Evolutionary conservation across 495 filamentous ascomycete genomes (phyloP).

Genomic region (Tetracladium setigerum): DNA sequence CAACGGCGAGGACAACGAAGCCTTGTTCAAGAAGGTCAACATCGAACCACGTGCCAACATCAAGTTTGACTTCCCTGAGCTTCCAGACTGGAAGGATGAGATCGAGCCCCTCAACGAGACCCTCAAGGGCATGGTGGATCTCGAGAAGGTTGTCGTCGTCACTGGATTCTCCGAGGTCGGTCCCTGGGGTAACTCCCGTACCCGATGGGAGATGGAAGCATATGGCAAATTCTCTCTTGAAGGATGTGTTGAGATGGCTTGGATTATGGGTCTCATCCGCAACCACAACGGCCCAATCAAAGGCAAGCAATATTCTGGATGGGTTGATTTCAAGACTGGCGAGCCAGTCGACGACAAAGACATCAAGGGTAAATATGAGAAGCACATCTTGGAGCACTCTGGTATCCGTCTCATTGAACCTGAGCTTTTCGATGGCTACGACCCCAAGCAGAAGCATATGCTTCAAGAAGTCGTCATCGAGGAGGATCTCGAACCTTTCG

Average conservation of each 20-base stretch:
- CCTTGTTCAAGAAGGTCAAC: slow-evolving; percentile 86
- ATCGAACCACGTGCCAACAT: slow-evolving; percentile 95
- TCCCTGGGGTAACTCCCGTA: slow-evolving; percentile 96
- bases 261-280: slow-evolving; percentile 99
- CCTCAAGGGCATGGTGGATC: slow-evolving; percentile 95
- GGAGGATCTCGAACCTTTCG: slow-evolving; percentile 94
- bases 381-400: slow-evolving; percentile 89
- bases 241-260: slow-evolving; percentile 98
- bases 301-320: slow-evolving; percentile 92
- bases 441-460: slow-evolving; percentile 96
- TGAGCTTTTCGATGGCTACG: slow-evolving; percentile 93
- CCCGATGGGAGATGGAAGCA: slow-evolving; percentile 98
- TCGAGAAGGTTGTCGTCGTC: slow-evolving; percentile 95
- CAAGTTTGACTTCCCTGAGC: slow-evolving; percentile 85
- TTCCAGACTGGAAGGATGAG: slow-evolving; percentile 88
- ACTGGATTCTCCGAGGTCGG: slow-evolving; percentile 95
- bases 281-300: slow-evolving; percentile 98
- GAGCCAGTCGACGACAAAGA: slow-evolving; percentile 98
- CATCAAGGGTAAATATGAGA: slow-evolving; percentile 93
- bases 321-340: slow-evolving; percentile 90
- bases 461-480: slow-evolving; percentile 96
- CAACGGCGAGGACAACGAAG: slow-evolving; percentile 87
- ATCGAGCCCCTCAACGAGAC: slow-evolving; percentile 78
- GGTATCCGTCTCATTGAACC: slow-evolving; percentile 98
- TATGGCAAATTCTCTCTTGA: slow-evolving; percentile 94